Evolutionary conservation across 768 basidiomycete genomes (phyloP).

Genomic region (Cyclocybe cylindracea): DNA sequence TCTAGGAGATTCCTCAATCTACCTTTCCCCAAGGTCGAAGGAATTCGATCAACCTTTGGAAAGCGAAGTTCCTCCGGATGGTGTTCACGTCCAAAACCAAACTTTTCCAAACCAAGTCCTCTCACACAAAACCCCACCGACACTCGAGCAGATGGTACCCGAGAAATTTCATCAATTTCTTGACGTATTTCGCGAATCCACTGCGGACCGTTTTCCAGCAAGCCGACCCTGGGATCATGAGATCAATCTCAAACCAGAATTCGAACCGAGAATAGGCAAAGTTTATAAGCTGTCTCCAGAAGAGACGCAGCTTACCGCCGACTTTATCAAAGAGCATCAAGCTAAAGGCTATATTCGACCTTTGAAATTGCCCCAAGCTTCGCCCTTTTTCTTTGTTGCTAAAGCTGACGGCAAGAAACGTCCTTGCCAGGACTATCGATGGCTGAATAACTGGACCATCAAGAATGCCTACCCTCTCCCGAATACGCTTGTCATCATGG

Average conservation of each 20-base stretch:
- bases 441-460: slow-evolving; percentile 33
- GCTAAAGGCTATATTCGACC: slow-evolving; percentile 14
- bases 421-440: slow-evolving; percentile 33
- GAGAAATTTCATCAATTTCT: no score
- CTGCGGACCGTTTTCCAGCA: background rate
- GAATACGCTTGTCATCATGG: slow-evolving; percentile 26
- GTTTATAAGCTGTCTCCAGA: no score
- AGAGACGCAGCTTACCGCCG: slow-evolving; percentile 26
- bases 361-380: slow-evolving; percentile 18
- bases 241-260: slow-evolving; percentile 2
- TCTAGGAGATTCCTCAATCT: no score
- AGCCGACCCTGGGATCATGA: slow-evolving; percentile 2
- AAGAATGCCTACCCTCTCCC: slow-evolving; percentile 39
- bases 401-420: slow-evolving; percentile 20
- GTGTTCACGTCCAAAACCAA: no score
- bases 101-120: no score
- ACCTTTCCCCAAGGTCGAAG: no score
- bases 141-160: no score
- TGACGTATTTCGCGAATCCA: background rate
- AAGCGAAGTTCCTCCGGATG: no score
- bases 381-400: slow-evolving; percentile 24
- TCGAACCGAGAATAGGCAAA: background rate
- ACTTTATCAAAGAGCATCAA: slow-evolving; percentile 17
- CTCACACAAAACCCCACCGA: no score
- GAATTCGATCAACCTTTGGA: no score